Conservation (phyloP, 139 green algal genomes). For the Spirogloea muscicola region DNA sequence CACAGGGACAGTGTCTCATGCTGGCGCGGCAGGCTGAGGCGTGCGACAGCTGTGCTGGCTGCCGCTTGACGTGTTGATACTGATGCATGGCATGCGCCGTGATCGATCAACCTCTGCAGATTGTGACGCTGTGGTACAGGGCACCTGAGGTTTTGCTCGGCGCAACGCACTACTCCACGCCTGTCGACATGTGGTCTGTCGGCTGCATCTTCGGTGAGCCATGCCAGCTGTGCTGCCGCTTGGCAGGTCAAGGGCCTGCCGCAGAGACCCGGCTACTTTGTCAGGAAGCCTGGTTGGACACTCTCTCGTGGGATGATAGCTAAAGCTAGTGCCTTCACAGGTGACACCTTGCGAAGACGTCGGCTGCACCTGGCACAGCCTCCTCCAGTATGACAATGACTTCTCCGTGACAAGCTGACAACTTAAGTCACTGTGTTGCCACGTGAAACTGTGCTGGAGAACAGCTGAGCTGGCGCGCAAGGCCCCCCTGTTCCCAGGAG, state of each 20-base stretch:
- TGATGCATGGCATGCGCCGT: background rate
- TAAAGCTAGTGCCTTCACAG: too few relatives aligned
- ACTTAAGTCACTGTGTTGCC: too few relatives aligned
- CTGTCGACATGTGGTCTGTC: constrained; percentile 97
- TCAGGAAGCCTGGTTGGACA: too few relatives aligned
- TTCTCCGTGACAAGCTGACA: too few relatives aligned
- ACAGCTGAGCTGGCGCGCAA: constrained; percentile 61
- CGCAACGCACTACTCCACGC: constrained; percentile 86
- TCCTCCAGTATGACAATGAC: too few relatives aligned
- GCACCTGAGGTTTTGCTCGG: constrained; percentile 97
- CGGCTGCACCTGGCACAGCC: too few relatives aligned
- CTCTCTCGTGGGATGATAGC: background rate
- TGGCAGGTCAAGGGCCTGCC: background rate
- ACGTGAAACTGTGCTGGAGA: too few relatives aligned
- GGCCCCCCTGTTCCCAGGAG: constrained; percentile 73
- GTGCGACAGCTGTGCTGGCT: background rate
- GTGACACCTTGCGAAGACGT: too few relatives aligned
- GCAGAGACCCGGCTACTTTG: too few relatives aligned
- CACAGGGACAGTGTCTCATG: background rate
- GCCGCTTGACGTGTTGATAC: background rate
- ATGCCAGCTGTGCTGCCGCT: background rate
- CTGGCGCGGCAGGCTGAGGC: background rate
- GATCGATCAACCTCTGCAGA: constrained; percentile 48
- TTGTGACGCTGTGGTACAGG: constrained; percentile 98
- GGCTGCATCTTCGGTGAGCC: constrained; percentile 96